Percentiles rank a stretch among this genome's conserved stretches.
phyloP scores from a whole-genome alignment of 768 basidiomycete species.

The Boletus rex-veris region DNA sequence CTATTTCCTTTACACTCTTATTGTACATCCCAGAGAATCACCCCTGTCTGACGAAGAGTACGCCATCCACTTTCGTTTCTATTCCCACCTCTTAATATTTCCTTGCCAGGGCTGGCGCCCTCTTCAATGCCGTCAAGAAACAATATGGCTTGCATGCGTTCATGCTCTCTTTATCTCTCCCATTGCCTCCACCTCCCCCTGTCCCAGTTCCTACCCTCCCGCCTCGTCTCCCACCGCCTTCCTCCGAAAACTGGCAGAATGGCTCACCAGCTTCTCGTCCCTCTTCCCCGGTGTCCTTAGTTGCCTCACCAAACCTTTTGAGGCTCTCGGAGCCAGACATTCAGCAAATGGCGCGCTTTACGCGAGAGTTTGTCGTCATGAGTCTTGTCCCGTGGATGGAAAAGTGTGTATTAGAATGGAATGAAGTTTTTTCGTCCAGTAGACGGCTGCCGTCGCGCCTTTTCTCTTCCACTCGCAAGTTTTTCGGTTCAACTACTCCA shows the following conservation, averaged over 20 bases:
- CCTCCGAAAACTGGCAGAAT: slow-evolving; percentile 23
- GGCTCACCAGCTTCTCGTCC: slow-evolving; percentile 4
- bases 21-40: slow-evolving; percentile 70
- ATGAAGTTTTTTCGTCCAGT: slow-evolving; percentile 79
- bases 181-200: slow-evolving; percentile 59
- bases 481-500: slow-evolving; percentile 66
- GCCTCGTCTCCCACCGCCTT: slow-evolving; percentile 62
- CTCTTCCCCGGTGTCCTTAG: not conserved
- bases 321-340: slow-evolving; percentile 70
- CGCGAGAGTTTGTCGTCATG: slow-evolving; percentile 85
- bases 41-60: slow-evolving; percentile 77
- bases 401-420: slow-evolving; percentile 89
- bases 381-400: slow-evolving; percentile 97
- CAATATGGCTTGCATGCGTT: slow-evolving; percentile 79
- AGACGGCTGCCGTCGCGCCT: slow-evolving; percentile 77
- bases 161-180: slow-evolving; percentile 60
- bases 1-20: slow-evolving; percentile 68
- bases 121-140: slow-evolving; percentile 86
- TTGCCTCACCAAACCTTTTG: slow-evolving; percentile 34
- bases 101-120: slow-evolving; percentile 58
- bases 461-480: slow-evolving; percentile 81
- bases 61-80: slow-evolving; percentile 30
- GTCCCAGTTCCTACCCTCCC: slow-evolving; percentile 62
- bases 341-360: slow-evolving; percentile 68
- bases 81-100: slow-evolving; percentile 8